Evolutionary conservation across 1,284 basidiomycete genomes (phyloP), one percentile per base, ranked within the genome.

Genomic region (Malassezia equina): DNA sequence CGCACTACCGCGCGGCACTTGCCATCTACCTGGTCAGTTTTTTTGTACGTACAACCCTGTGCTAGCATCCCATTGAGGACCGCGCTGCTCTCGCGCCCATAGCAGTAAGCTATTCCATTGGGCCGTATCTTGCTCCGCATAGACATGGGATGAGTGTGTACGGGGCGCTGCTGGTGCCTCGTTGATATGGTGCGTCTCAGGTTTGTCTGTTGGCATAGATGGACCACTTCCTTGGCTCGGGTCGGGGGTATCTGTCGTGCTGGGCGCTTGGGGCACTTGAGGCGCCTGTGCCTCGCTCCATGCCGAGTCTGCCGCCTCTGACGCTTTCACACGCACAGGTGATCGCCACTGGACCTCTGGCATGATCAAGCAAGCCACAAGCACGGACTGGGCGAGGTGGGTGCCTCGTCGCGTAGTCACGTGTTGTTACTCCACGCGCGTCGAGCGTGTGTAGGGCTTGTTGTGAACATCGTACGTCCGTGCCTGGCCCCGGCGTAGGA

Each of bases 51-150:
- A 62, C 60, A 56, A 40, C n/a, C 57, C 60, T 15, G 60, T 59
- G 8, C 48, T 58, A 8, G 49, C 47, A 41, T 62, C 60, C 57
- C 58, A 62, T 31, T 62, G 57, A 5, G 57, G 52, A 0, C 57
- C 57, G 21, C 57, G 53, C 25, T 53, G 43, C 24, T 40, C 21
- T 0, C 60, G 45, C 19, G 52, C 53, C 60, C 60, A 62, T 6
- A 49, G 43, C 32, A 59, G 19, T 15, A 59, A 29, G 25, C 57
- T 59, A 47, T 62, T 62, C 52, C 58, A 62, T 33, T 52, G 34
- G 13, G 60, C 60, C 8, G 60, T 52, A 21, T 57, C 55, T 21
- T 43, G 32, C 13, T 46, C 21, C 12, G 36, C 36, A 19, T 19
- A 39, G 5, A 9, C 1, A n/a, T 19, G 11, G 23, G 24, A 6